Conservation (phyloP, 1,284 basidiomycete species). For the Ustilago trichophora region DNA sequence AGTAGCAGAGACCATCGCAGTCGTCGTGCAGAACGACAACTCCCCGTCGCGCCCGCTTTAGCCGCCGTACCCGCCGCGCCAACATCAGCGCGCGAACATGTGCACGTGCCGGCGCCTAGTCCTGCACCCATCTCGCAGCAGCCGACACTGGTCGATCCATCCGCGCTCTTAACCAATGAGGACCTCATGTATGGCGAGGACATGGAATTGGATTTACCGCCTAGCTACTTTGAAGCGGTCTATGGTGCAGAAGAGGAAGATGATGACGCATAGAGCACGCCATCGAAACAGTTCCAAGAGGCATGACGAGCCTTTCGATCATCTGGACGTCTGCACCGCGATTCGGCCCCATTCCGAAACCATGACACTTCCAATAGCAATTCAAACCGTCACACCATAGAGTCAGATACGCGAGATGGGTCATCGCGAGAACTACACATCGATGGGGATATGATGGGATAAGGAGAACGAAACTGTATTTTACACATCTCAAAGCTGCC, state of each 20-base stretch:
- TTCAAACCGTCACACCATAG: no score
- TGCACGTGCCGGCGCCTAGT: no score
- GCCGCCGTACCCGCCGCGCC: background rate
- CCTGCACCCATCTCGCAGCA: background rate
- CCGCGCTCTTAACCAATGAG: slow-evolving; percentile 13
- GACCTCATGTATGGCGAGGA: slow-evolving; percentile 43
- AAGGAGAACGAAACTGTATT: slow-evolving; percentile 14
- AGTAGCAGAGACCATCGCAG: background rate
- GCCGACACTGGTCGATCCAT: background rate
- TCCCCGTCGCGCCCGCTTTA: no score
- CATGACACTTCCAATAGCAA: no score
- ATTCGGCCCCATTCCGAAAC: no score
- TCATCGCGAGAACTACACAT: no score
- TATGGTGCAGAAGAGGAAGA: slow-evolving; percentile 28
- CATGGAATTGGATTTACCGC: slow-evolving; percentile 54
- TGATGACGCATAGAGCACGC: slow-evolving; percentile 3
- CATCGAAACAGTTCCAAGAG: no score
- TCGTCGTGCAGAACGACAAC: no score
- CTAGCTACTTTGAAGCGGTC: slow-evolving; percentile 60
- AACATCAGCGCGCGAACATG: background rate
- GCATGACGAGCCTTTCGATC: no score
- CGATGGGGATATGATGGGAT: no score
- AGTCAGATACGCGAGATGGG: no score
- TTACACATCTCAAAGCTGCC: slow-evolving; percentile 22
- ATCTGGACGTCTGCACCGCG: no score